phyloP scores from a whole-genome alignment of 2,329 filamentous ascomycete genomes.

The Ramichloridium luteum region DNA sequence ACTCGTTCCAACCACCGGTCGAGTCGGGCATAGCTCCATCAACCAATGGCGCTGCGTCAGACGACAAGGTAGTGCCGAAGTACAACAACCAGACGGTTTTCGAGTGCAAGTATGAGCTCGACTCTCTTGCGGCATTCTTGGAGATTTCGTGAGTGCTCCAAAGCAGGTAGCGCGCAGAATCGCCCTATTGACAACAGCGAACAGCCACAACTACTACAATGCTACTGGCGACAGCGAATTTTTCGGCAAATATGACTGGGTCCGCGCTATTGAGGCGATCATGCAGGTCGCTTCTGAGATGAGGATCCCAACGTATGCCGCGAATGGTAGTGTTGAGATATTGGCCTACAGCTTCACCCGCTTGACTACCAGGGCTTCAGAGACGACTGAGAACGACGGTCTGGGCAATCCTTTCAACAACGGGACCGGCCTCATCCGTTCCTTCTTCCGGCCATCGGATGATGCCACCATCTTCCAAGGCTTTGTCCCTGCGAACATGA shows the following conservation, averaged over 20 bases:
- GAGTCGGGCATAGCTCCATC: conserved; percentile 33
- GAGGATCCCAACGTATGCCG: conserved; percentile 37
- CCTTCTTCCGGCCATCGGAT: conserved; percentile 39
- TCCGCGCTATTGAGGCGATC: conserved; percentile 32
- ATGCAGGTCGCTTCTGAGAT: conserved; percentile 35
- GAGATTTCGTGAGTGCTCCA: conserved; percentile 32
- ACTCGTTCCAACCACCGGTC: conserved; percentile 40
- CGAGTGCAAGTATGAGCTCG: conserved; percentile 44
- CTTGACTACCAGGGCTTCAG: conserved; percentile 32
- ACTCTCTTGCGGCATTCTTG: conserved; percentile 40
- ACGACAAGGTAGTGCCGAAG: conserved; percentile 32
- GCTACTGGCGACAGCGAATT: conserved; percentile 36
- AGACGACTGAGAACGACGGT: conserved; percentile 41
- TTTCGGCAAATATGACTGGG: conserved; percentile 38
- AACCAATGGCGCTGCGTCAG: conserved; percentile 27
- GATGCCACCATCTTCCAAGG: conserved; percentile 39
- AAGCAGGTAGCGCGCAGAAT: too few species aligned
- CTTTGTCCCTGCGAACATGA: conserved; percentile 49
- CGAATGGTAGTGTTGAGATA: conserved; percentile 31
- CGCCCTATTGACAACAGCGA: neutral
- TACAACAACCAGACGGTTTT: conserved; percentile 36
- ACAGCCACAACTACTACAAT: conserved; percentile 35
- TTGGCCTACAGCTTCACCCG: conserved; percentile 37
- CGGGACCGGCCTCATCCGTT: conserved; percentile 37
- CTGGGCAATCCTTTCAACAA: conserved; percentile 39